Evolutionary conservation across 2,329 filamentous ascomycete genomes (phyloP), one percentile per base, ranked within the genome.

Genomic region (Pseudonectria foliicola): DNA sequence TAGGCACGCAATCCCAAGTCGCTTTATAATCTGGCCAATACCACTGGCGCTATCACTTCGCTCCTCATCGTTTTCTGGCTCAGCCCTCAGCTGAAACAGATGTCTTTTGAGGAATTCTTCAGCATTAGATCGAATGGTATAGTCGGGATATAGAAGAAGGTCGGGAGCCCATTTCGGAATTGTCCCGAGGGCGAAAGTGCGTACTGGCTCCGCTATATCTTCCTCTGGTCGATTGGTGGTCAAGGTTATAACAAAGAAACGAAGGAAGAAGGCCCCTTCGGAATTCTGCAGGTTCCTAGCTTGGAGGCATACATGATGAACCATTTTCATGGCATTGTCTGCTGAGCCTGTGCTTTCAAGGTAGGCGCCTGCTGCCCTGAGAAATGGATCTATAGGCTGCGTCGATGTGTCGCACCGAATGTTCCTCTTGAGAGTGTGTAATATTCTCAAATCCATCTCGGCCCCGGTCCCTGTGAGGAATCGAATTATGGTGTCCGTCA

Each of bases 351-450:
- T 69, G 31, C 53, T 42, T 27, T 61, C 59, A 24, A 77, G 71
- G 48, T 80, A 83, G 0, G 66, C 53, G 23, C 68, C 51, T 3
- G 74, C 72, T 12, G 69, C 72, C n/a, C 71, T 68, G 13, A 85
- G 62, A 47, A 71, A 83, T 2, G 77, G 71, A 12, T 67, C 63
- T 42, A 73, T 62, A 23, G 64, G 62, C 13, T 70, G 60, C 13
- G 50, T 54, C 11, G 57, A 52, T 3, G 50, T 52, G 24, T 61
- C 58, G 10, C 72, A 67, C 13, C 67, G 68, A 30, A 83, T 71
- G 15, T 70, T 71, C 27, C 59, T 59, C 40, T 70, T 63, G 27
- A 85, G 54, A 1, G 75, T 73, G 28, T 62, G 56, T 26, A 68
- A 66, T 2, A 87, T 63, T 29, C 66, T 61, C 0, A 60, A 31